Percentiles rank a stretch among this genome's conserved stretches.
These are phyloP conservation scores for Termitomyces eurrhizus DNA, from an alignment of 768 basidiomycete species.

Conservation along the genomic window DNA sequence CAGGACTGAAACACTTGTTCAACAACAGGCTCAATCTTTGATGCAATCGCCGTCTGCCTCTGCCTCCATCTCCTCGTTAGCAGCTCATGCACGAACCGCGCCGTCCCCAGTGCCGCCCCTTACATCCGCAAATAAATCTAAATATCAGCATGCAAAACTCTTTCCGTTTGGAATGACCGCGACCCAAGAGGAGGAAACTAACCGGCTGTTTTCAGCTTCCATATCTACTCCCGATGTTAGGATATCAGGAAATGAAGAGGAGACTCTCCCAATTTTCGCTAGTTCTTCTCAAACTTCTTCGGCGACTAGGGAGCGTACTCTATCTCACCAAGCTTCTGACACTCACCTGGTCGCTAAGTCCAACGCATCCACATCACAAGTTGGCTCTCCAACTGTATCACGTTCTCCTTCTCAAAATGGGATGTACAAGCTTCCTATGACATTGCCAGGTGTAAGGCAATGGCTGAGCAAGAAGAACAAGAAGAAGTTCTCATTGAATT, in stretches of 20 bases:
- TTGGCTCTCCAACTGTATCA: constrained; percentile 37
- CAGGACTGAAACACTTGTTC: constrained; percentile 37
- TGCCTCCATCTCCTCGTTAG: constrained; percentile 63
- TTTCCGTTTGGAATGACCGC: constrained; percentile 83
- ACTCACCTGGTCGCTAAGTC: constrained; percentile 57
- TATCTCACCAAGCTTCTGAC: constrained; percentile 70
- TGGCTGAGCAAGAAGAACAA: constrained; percentile 68
- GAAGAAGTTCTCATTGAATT: constrained; percentile 44
- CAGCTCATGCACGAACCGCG: constrained; percentile 52
- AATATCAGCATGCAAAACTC: constrained; percentile 76
- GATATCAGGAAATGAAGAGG: constrained; percentile 42
- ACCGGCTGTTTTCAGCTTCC: constrained; percentile 45
- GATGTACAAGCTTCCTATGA: constrained; percentile 60
- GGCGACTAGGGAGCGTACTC: constrained; percentile 51
- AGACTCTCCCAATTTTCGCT: constrained; percentile 39
- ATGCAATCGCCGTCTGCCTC: constrained; percentile 67
- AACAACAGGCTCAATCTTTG: constrained; percentile 38
- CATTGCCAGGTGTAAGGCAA: constrained; percentile 73
- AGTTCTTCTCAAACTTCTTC: constrained; percentile 48
- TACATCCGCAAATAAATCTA: constrained; percentile 64
- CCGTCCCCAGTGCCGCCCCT: constrained; percentile 78
- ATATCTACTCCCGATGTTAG: constrained; percentile 42
- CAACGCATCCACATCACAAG: constrained; percentile 40
- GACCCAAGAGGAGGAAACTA: constrained; percentile 69
- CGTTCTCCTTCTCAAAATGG: constrained; percentile 35